These are phyloP conservation scores for Aristolochia fimbriata DNA, from an alignment of 164 flowering plant species.

Conservation along the genomic window DNA sequence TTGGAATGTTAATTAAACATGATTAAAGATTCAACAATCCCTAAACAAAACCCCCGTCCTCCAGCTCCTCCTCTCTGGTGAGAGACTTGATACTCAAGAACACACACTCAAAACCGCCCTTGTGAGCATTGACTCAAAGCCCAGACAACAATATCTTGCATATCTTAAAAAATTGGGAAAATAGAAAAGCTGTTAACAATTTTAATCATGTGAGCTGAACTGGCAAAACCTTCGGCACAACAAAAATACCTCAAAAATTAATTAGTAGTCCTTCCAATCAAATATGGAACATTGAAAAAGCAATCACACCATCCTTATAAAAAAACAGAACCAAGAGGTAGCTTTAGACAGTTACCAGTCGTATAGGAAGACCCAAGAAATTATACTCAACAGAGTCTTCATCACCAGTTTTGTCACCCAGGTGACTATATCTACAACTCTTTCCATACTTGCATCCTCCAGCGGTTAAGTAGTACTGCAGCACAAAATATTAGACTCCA, in stretches of 20 bases:
- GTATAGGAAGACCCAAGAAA: constrained; percentile 81
- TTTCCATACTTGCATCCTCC: constrained; percentile 82
- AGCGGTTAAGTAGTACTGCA: constrained; percentile 69
- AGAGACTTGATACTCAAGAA: too few species aligned
- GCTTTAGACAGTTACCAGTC: constrained; percentile 42
- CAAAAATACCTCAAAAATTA: neutral
- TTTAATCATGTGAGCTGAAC: too few species aligned
- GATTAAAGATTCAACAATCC: too few species aligned
- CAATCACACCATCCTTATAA: neutral
- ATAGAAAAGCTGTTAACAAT: too few species aligned
- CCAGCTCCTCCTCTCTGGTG: too few species aligned
- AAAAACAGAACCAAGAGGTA: neutral
- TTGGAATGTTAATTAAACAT: too few species aligned
- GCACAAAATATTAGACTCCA: neutral
- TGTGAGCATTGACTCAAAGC: too few species aligned
- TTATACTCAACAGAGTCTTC: constrained; percentile 43
- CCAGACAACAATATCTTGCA: too few species aligned
- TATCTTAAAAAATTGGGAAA: too few species aligned
- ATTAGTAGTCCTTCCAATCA: neutral
- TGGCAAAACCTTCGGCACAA: too few species aligned
- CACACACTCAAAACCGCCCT: too few species aligned
- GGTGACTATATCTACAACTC: constrained; percentile 64
- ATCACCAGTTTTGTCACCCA: constrained; percentile 27
- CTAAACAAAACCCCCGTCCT: too few species aligned
- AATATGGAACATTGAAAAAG: neutral